Base-by-base conservation (phyloP, 306 rosid genomes). In the Pyrus betulifolia region DNA sequence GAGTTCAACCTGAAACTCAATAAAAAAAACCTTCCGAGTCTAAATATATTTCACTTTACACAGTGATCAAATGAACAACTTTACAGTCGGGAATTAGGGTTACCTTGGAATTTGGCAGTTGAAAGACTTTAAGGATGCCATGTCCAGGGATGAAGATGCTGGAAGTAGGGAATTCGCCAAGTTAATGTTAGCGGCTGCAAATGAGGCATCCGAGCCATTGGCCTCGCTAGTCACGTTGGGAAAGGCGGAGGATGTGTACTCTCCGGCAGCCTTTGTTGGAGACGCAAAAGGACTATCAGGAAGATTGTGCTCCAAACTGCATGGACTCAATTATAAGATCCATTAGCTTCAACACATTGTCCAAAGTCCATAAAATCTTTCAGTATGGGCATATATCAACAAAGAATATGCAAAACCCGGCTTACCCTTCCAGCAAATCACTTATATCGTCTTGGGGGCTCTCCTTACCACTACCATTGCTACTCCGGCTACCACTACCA, bases 231-330 rank as follows among this genome's bases (percentile, higher is more conserved):
- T 57, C 25, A 77, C 81, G 69, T 71, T 79, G 63, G 87, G 69
- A 83, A 88, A 89, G 73, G 87, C 78, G 45, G 86, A 72, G 79
- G 84, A 72, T 76, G 85, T 33, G 80, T 80, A 84, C 52, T 88
- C 86, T 14, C 82, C 83, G 59, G 83, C 83, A 30, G 86, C 92
- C 84, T 95, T 95, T 12, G 93, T 91, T 8, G 99, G 97, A 40
- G 99, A 95, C 23, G 99, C 99, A 79, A 95, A 95, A 38, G 96
- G 99, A 80, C 96, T 92, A 78, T 95, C 97, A 0, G 99, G 99
- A 65, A 95, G 99, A 74, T 95, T 95, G 70, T 92, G 97, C 85
- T 92, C 99, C 90, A 92, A 92, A 76, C 99, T 95, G 91, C 88
- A 31, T 5, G 66, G 6, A 85, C 69, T 85, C 63, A 83, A 82